These are phyloP conservation scores for Candolleomyces eurysporus DNA, from an alignment of 768 basidiomycete genomes.

Conservation along the genomic window DNA sequence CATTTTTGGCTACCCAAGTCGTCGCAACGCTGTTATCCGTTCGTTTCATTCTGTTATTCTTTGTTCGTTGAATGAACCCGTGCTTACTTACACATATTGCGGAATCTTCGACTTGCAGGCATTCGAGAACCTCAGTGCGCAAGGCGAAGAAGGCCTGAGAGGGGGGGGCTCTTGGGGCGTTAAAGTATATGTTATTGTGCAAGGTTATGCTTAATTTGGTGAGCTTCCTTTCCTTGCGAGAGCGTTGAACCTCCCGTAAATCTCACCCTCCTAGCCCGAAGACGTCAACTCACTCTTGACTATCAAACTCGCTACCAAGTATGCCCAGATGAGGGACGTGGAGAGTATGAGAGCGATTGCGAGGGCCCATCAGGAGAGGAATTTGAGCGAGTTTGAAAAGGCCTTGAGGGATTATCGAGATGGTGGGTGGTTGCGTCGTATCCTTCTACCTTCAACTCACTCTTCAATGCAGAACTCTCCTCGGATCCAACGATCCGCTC, in stretches of 20 bases:
- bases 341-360: constrained; percentile 97
- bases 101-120: constrained; percentile 37
- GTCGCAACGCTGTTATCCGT: too few relatives aligned
- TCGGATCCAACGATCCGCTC: constrained; percentile 95
- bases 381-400: constrained; percentile 86
- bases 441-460: not conserved
- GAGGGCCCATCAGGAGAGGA: constrained; percentile 88
- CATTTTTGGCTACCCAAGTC: too few relatives aligned
- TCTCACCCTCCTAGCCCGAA: constrained; percentile 63
- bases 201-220: constrained; percentile 98
- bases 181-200: constrained; percentile 98
- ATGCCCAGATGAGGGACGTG: constrained; percentile 83
- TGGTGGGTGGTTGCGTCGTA: constrained; percentile 35
- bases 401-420: constrained; percentile 84
- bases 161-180: constrained; percentile 63
- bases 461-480: constrained; percentile 66
- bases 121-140: constrained; percentile 82
- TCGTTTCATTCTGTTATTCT: too few relatives aligned
- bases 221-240: constrained; percentile 17
- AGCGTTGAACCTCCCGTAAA: not conserved
- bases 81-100: too few relatives aligned
- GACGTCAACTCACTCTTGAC: constrained; percentile 86
- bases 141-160: constrained; percentile 58
- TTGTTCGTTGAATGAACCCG: too few relatives aligned
- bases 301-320: constrained; percentile 85